Base-by-base conservation (phyloP, 495 filamentous ascomycete genomes). In the Geoglossum glabrum region DNA sequence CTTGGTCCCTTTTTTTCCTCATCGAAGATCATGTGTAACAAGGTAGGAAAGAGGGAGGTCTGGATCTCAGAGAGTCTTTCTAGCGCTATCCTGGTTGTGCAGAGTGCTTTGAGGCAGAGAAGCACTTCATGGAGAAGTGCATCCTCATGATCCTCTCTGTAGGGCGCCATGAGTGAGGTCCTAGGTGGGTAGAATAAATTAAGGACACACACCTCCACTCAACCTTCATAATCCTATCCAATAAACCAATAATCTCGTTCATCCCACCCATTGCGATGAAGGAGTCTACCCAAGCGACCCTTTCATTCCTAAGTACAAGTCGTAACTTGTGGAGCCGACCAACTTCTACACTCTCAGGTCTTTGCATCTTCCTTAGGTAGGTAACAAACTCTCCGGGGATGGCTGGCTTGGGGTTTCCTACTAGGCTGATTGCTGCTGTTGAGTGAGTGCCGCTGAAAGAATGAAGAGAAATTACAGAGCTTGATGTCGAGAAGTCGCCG, bases 1-100 rank as follows among this genome's bases (percentile, higher is more conserved):
- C 83, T 89, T 0, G 92, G 92, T 0, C 92, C 92, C 68, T 97
- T 97, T 71, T 86, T 92, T 64, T 98, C 90, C 28, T 94, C 86
- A 65, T 95, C 90, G 63, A 96, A 98, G 33, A 98, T 72, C 80
- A 96, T 88, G 57, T 76, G 78, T 54, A 97, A 69, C 54, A 98
- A 72, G 4, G 85, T 84, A 17, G 92, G 90, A 68, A 98, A 97
- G 5, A 98, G 75, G 3, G 79, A 81, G 40, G 71, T 69, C 61
- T 92, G 86, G 63, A 96, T 84, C 3, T 78, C 76, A 54, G 83
- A 76, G n/a, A 98, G 79, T 62, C 87, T 83, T 58, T 82, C 75
- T 55, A 95, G 73, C 1, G 88, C 92, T 27, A 84, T 73, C 19
- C 83, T 87, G 3, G 90, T 94, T 17, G 93, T 98, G 71, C 87